Evolutionary conservation across 139 green algal genomes (phyloP), one percentile per base, ranked within the genome.

Genomic region (Volvox africanus): DNA sequence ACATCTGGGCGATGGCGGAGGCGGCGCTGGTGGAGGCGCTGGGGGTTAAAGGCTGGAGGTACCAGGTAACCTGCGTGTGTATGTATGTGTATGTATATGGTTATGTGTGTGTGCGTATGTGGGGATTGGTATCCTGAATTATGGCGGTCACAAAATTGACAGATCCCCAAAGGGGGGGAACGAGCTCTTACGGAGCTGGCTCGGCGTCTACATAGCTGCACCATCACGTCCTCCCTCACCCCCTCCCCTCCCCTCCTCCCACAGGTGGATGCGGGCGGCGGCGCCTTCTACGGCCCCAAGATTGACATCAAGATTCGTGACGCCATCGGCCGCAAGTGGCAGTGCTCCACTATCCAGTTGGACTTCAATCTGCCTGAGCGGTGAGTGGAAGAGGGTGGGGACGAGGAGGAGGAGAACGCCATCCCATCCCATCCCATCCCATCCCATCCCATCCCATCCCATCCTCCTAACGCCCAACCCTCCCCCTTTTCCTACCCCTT

Each of bases 251-350:
- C 67, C 35, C 68, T 37, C 67, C 12, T 16, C 21, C 61, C 81
- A n/a, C 84, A 91, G 82, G 87, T 92, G 2, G 92, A 94, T 61
- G 92, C 67, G 68, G 98, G 97, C 9, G 98, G 97, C 32, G 98
- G 98, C 73, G 98, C 98, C 12, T 99, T 99, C 93, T 99, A 99
- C 92, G 98, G 98, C 6, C 98, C 98, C 24, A 99, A 99, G 94
- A 99, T 99, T 87, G 98, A 99, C 93, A 96, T 99, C 94, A 99
- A 99, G 91, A 99, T 99, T 89, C 93, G 96, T 28, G 97, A 99
- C 89, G 96, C 97, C 61, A 96, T 99, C 65, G 98, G 98, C 28
- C 96, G 98, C 75, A 98, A 98, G 93, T 99, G 98, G 98, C 98
- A 99, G 94, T 99, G 98, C 96, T 98, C 97, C 88, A 99, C 98